Conservation (phyloP, 2,329 filamentous ascomycete genomes). For the Xylariaceae sp. region DNA sequence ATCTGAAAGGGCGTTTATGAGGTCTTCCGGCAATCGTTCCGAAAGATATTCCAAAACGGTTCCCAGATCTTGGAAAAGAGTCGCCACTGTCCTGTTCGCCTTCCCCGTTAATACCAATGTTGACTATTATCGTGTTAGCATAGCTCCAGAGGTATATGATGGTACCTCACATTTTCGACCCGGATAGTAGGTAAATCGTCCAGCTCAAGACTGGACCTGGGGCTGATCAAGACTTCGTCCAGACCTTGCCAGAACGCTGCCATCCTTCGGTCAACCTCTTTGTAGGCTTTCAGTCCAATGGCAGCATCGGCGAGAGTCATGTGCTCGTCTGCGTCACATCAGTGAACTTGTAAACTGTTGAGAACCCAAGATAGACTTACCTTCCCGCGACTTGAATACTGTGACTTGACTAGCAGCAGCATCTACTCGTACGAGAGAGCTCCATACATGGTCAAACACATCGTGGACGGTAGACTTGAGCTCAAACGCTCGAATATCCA, state of each 20-base stretch:
- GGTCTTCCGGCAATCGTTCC: conserved; percentile 46
- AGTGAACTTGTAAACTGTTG: conserved; percentile 3
- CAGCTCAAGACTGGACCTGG: conserved; percentile 46
- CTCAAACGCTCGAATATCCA: conserved; percentile 60
- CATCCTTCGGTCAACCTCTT: conserved; percentile 56
- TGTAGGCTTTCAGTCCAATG: conserved; percentile 52
- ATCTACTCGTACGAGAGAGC: conserved; percentile 59
- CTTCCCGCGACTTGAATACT: conserved; percentile 47
- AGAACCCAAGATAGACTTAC: conserved; percentile 31
- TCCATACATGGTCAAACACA: conserved; percentile 66
- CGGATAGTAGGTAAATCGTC: conserved; percentile 37
- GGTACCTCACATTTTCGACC: conserved; percentile 35
- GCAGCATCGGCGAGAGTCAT: conserved; percentile 51
- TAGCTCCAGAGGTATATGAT: neutral
- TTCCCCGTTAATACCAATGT: conserved; percentile 40
- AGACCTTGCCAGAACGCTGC: conserved; percentile 57
- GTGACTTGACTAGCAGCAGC: conserved; percentile 47
- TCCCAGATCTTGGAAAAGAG: conserved; percentile 50
- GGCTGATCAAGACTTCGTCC: conserved; percentile 54
- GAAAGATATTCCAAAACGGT: conserved; percentile 48
- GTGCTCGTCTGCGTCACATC: conserved; percentile 39
- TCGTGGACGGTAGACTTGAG: conserved; percentile 62
- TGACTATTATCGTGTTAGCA: conserved; percentile 33
- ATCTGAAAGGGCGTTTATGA: conserved; percentile 57
- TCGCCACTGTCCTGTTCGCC: conserved; percentile 41